A percentile compares a stretch with the other conserved stretches of the same genome.
phyloP scores from a whole-genome alignment of 257 asterid species.

The Ehretia macrophylla region DNA sequence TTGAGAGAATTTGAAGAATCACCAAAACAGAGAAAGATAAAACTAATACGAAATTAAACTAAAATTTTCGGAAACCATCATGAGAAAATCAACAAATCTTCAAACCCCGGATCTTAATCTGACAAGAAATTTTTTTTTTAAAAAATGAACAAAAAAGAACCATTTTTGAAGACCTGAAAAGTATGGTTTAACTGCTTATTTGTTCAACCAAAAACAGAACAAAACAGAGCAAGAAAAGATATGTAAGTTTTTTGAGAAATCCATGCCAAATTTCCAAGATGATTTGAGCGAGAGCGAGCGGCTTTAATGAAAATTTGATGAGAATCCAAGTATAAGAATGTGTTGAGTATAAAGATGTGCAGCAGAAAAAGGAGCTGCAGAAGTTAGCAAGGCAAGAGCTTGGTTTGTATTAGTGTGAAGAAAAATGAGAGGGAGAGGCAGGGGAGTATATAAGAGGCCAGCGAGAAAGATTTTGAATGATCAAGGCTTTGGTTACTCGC shows the following conservation, averaged over 20 bases:
- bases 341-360: constrained; percentile 9
- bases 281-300: constrained; percentile 58
- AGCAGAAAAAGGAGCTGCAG: constrained; percentile 4
- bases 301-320: constrained; percentile 16
- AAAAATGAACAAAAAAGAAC: neutral
- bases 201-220: constrained; percentile 5
- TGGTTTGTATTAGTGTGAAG: neutral
- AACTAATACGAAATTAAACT: neutral
- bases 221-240: constrained; percentile 3
- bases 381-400: constrained; percentile 9
- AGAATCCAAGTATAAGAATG: constrained; percentile 2
- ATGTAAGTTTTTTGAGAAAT: neutral
- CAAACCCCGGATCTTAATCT: constrained; percentile 30
- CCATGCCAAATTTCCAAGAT: constrained; percentile 18
- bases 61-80: neutral
- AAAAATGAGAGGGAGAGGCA: constrained; percentile 3
- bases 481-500: no score
- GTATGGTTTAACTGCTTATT: neutral
- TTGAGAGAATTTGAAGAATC: constrained; percentile 16
- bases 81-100: constrained; percentile 10
- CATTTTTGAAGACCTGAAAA: neutral
- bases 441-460: constrained; percentile 36
- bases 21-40: neutral
- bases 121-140: neutral
- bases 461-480: constrained; percentile 44